phyloP scores from a whole-genome alignment of 1,284 basidiomycete genomes.

The Ustilago hordei region DNA sequence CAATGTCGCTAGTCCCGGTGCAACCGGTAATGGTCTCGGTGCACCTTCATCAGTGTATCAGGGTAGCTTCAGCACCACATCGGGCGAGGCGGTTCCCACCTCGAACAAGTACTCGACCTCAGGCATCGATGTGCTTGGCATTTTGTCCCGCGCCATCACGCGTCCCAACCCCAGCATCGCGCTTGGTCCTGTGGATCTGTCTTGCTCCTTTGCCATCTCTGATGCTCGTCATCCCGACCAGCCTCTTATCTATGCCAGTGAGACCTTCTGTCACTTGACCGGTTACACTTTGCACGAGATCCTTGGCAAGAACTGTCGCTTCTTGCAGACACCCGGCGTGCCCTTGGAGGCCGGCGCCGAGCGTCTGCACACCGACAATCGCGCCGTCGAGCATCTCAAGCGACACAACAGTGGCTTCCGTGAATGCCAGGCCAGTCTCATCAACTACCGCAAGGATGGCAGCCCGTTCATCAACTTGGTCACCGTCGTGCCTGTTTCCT shows the following conservation, averaged over 20 bases:
- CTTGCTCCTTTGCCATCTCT: constrained; percentile 87
- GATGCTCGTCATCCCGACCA: constrained; percentile 83
- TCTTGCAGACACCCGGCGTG: constrained; percentile 81
- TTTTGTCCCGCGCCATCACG: constrained; percentile 81
- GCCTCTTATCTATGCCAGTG: constrained; percentile 89
- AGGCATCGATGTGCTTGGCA: constrained; percentile 87
- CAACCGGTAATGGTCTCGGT: background rate
- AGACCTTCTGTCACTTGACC: constrained; percentile 82
- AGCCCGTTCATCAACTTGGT: constrained; percentile 77
- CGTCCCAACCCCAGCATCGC: constrained; percentile 81
- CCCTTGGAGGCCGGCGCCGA: constrained; percentile 76
- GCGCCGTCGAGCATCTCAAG: constrained; percentile 75
- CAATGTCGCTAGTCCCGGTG: background rate
- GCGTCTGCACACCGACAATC: constrained; percentile 78
- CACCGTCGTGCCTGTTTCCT: constrained; percentile 65
- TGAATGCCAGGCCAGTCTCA: constrained; percentile 82
- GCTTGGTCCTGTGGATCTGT: constrained; percentile 90
- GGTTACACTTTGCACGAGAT: constrained; percentile 78
- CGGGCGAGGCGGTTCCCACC: constrained; percentile 38
- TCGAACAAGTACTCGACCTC: constrained; percentile 80
- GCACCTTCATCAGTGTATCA: constrained; percentile 33
- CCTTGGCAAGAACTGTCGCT: constrained; percentile 67
- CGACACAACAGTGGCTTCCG: constrained; percentile 41
- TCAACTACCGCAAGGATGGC: constrained; percentile 89
- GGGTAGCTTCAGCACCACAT: constrained; percentile 36